Evolutionary conservation across 768 basidiomycete genomes (phyloP).

Genomic region (Podaxis carcinomalis): DNA sequence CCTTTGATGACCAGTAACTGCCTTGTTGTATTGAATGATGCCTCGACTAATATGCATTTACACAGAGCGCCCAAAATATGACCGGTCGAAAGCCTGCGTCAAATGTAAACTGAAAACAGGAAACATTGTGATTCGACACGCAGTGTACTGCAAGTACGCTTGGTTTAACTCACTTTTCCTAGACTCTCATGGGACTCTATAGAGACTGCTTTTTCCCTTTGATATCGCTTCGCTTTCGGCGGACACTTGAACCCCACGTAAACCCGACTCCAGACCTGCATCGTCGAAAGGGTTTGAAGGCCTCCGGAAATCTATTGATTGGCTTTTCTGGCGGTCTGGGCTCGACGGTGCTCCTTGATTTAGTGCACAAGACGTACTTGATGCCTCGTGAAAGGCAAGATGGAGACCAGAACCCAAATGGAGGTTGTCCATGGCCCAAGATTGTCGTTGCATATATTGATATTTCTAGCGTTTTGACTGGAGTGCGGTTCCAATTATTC

Average conservation of each 20-base stretch:
- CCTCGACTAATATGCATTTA: background rate
- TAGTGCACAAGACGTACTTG: constrained; percentile 60
- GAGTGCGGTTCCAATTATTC: constrained; percentile 36
- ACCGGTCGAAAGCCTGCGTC: constrained; percentile 64
- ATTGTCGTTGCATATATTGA: constrained; percentile 46
- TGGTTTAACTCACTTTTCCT: background rate
- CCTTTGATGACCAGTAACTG: constrained; percentile 64
- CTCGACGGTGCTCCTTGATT: constrained; percentile 67
- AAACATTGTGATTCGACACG: constrained; percentile 71
- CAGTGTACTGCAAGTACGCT: constrained; percentile 79
- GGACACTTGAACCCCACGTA: constrained; percentile 58
- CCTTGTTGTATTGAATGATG: background rate
- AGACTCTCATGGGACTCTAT: background rate
- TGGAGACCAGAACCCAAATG: constrained; percentile 57
- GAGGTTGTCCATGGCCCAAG: constrained; percentile 34
- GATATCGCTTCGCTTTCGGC: constrained; percentile 59
- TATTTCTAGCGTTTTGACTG: constrained; percentile 53
- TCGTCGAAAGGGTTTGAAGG: constrained; percentile 55
- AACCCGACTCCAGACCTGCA: constrained; percentile 27
- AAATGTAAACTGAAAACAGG: constrained; percentile 67
- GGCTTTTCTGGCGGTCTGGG: constrained; percentile 80
- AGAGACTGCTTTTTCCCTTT: constrained; percentile 60
- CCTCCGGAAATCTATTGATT: constrained; percentile 63
- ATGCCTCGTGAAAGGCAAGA: constrained; percentile 18
- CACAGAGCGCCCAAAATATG: constrained; percentile 62